Percentiles rank a stretch among this genome's conserved stretches.
phyloP scores from a whole-genome alignment of 352 stramenopile genomes.

The Globisporangium nagaii region DNA sequence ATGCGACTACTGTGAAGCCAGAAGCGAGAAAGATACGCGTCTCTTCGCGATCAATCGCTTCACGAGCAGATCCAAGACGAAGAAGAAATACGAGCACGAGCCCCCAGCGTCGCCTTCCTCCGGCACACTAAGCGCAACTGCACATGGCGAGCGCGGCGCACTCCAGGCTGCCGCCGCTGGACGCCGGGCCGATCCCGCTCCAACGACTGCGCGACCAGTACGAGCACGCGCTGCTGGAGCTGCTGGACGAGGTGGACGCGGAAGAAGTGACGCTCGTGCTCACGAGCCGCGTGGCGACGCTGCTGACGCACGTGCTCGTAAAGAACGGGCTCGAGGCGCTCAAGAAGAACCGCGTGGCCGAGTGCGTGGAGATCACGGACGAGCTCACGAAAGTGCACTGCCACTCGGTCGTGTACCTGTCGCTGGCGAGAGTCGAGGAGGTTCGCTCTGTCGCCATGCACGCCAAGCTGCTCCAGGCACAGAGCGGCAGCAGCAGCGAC shows the following conservation, averaged over 20 bases:
- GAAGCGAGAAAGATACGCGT: too few species aligned
- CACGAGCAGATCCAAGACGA: too few species aligned
- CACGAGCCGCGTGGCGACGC: constrained; percentile 39
- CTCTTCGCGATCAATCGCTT: not conserved
- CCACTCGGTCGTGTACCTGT: constrained; percentile 39
- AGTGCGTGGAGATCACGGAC: constrained; percentile 55
- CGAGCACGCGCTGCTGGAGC: constrained; percentile 29
- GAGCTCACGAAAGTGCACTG: constrained; percentile 28
- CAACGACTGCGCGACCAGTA: constrained; percentile 35
- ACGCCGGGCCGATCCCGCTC: constrained; percentile 6
- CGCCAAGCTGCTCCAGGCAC: constrained; percentile 25
- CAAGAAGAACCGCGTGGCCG: constrained; percentile 25
- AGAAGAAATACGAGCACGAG: too few species aligned
- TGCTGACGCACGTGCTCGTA: constrained; percentile 60
- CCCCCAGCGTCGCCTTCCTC: too few species aligned
- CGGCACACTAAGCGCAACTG: too few species aligned
- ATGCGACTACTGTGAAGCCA: too few species aligned
- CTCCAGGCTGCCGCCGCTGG: constrained; percentile 7
- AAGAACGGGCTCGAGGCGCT: constrained; percentile 29
- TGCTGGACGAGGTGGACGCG: constrained; percentile 26
- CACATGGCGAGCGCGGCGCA: not conserved
- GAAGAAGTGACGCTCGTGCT: constrained; percentile 46
- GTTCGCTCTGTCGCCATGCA: constrained; percentile 42
- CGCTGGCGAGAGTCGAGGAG: constrained; percentile 31
- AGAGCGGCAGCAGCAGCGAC: constrained; percentile 5